phyloP scores from a whole-genome alignment of 495 filamentous ascomycete genomes.

The Darksidea phi region DNA sequence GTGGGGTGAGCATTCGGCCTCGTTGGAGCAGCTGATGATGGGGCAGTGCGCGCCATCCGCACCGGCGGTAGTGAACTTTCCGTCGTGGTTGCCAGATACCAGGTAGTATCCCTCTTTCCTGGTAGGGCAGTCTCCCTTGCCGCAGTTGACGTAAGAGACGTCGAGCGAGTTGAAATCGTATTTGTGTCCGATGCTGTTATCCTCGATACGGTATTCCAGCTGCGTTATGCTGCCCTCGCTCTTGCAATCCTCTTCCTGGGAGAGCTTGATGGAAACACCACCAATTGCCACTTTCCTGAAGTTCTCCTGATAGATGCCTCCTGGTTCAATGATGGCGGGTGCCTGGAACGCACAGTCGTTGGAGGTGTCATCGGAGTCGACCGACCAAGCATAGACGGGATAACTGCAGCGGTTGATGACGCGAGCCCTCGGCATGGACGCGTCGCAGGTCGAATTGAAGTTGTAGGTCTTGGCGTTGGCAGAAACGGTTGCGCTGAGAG shows the following conservation, averaged over 20 bases:
- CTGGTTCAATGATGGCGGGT: slow-evolving; percentile 9
- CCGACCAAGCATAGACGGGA: slow-evolving; percentile 34
- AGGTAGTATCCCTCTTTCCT: slow-evolving; percentile 28
- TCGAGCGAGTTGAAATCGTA: slow-evolving; percentile 30
- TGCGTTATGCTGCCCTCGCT: slow-evolving; percentile 26
- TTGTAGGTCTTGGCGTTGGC: slow-evolving; percentile 8
- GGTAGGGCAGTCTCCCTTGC: slow-evolving; percentile 24
- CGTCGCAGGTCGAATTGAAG: slow-evolving; percentile 6
- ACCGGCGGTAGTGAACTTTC: background rate
- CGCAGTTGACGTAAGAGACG: slow-evolving; percentile 37
- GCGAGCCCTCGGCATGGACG: slow-evolving; percentile 1
- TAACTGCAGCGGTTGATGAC: slow-evolving; percentile 35
- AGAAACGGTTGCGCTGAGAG: slow-evolving; percentile 19
- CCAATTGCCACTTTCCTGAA: slow-evolving; percentile 9
- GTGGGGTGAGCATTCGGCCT: background rate
- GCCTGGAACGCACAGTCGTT: slow-evolving; percentile 5
- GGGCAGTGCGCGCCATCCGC: slow-evolving; percentile 32
- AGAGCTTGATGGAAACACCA: slow-evolving; percentile 36
- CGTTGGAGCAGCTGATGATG: slow-evolving; percentile 15
- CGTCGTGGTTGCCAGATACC: slow-evolving; percentile 25
- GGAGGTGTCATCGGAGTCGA: slow-evolving; percentile 8
- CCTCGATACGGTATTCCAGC: slow-evolving; percentile 35
- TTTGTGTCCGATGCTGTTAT: background rate
- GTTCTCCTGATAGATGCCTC: slow-evolving; percentile 30
- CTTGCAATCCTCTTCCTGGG: slow-evolving; percentile 15